Percentiles rank a stretch among this genome's conserved stretches.
These are phyloP conservation scores for Quercus alba DNA, from an alignment of 306 rosid genomes.

Conservation along the genomic window DNA sequence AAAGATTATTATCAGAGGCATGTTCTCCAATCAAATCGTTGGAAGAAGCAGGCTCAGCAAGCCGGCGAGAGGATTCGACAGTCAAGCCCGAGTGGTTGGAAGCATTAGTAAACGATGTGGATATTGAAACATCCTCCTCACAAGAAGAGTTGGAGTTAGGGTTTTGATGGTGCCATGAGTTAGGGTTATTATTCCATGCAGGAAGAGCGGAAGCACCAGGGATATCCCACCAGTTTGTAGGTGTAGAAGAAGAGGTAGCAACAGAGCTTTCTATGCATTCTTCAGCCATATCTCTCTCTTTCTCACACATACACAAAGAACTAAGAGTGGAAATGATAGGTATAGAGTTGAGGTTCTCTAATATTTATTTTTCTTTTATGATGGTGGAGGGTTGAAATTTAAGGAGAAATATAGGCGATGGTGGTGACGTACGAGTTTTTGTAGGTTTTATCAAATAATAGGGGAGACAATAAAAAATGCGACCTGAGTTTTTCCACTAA, in stretches of 20 bases:
- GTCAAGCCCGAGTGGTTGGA: slow-evolving; percentile 80
- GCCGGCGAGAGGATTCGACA: slow-evolving; percentile 55
- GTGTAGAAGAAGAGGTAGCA: slow-evolving; percentile 50
- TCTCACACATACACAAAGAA: background rate
- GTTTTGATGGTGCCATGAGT: slow-evolving; percentile 41
- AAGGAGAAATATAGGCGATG: slow-evolving; percentile 36
- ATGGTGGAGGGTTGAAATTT: slow-evolving; percentile 39
- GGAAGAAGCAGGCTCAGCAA: slow-evolving; percentile 45
- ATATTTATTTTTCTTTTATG: slow-evolving; percentile 13
- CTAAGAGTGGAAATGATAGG: slow-evolving; percentile 15
- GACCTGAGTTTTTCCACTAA: slow-evolving; percentile 77
- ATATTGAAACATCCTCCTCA: slow-evolving; percentile 70
- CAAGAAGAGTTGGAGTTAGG: slow-evolving; percentile 72
- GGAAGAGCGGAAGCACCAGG: slow-evolving; percentile 36
- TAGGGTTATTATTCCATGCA: slow-evolving; percentile 50
- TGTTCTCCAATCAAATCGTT: slow-evolving; percentile 50
- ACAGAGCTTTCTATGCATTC: slow-evolving; percentile 61
- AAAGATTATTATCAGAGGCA: slow-evolving; percentile 65
- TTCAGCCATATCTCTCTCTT: slow-evolving; percentile 48
- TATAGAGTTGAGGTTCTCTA: slow-evolving; percentile 10
- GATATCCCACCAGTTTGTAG: slow-evolving; percentile 77
- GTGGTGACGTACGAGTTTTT: slow-evolving; percentile 56
- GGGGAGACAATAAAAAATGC: slow-evolving; percentile 80
- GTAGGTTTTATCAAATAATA: slow-evolving; percentile 42
- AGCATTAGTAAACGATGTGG: slow-evolving; percentile 77